Evolutionary conservation across 345 rosid genomes (phyloP), one percentile per base, ranked within the genome.

Genomic region (Euphorbia pulcherrima): DNA sequence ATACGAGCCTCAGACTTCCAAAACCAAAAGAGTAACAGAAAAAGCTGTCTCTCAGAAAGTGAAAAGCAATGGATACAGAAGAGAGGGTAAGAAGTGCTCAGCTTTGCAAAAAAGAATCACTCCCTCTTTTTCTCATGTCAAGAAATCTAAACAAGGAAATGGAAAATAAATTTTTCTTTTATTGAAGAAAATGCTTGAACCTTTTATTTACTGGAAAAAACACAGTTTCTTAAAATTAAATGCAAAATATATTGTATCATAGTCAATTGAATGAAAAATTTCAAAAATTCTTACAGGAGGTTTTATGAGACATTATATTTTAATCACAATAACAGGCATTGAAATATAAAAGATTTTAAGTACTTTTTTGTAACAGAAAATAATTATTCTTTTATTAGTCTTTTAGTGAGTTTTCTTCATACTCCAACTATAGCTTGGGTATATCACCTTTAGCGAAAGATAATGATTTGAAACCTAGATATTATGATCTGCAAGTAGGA

Each of bases 401-500:
- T 10, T 59, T 59, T 35, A 59, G 39, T 33, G 44, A 35, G 16
- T 11, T 59, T 59, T 18, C 63, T 11, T 35, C 63, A 59, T 59
- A 59, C 63, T 59, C 63, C 46, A 33, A 59, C 30, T 23, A 16
- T 30, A 59, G 63, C 63, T 59, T 18, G 60, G 28, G 62, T 40
- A 30, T 29, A 13, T 20, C 41, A 59, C 63, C 40, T 59, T 33
- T 14, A 59, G 63, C 46, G 24, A 59, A 33, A 18, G 35, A 59
- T 13, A 33, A 33, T 59, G 63, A 14, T 6, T 59, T 20, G 5
- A 59, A 33, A 14, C 46, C 44, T 35, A 33, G 26, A 33, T n/a
- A 21, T 33, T 18, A 59, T 1, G 26, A 18, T 8, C 63, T 59
- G 63, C 21, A 59, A 59, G 35, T 35, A 59, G 23, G 6, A 33